Evolutionary conservation across 1,284 basidiomycete species (phyloP).

Genomic region (Microbotryomycetes sp.): DNA sequence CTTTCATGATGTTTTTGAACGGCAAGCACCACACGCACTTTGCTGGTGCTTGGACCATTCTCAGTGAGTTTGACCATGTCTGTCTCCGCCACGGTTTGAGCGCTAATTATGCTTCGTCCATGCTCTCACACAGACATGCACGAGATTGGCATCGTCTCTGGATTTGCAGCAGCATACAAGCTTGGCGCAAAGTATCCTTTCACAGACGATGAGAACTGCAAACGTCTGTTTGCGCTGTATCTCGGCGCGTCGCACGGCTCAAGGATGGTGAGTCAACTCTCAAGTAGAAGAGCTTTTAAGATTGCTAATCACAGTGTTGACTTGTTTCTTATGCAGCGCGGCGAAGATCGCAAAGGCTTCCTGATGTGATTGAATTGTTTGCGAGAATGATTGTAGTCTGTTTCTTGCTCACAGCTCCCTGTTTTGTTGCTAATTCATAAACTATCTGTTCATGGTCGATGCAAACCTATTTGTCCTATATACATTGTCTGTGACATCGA

Average conservation of each 20-base stretch:
- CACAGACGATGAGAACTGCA: constrained; percentile 3
- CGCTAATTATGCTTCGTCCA: constrained; percentile 41
- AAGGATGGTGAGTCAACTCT: constrained; percentile 5
- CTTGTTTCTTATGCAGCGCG: neutral
- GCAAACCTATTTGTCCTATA: too few species aligned
- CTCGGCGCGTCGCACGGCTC: constrained; percentile 2
- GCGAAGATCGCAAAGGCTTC: constrained; percentile 8
- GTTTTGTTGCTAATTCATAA: too few species aligned
- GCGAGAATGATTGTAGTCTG: neutral
- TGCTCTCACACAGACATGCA: constrained; percentile 49
- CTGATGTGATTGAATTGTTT: neutral
- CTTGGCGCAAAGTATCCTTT: constrained; percentile 51
- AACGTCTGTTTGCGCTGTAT: constrained; percentile 8
- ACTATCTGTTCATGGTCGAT: too few species aligned
- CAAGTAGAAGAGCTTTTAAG: neutral
- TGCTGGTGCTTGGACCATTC: constrained; percentile 43
- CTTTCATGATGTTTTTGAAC: constrained; percentile 58
- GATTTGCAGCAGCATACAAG: constrained; percentile 55
- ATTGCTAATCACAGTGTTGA: neutral
- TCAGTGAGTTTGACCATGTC: constrained; percentile 27
- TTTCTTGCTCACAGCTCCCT: too few species aligned
- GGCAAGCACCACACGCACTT: constrained; percentile 49
- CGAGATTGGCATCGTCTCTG: constrained; percentile 55
- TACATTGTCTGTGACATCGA: too few species aligned
- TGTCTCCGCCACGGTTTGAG: constrained; percentile 42